Conservation (phyloP, 2,329 filamentous ascomycete species). For the Xylaria digitata region DNA sequence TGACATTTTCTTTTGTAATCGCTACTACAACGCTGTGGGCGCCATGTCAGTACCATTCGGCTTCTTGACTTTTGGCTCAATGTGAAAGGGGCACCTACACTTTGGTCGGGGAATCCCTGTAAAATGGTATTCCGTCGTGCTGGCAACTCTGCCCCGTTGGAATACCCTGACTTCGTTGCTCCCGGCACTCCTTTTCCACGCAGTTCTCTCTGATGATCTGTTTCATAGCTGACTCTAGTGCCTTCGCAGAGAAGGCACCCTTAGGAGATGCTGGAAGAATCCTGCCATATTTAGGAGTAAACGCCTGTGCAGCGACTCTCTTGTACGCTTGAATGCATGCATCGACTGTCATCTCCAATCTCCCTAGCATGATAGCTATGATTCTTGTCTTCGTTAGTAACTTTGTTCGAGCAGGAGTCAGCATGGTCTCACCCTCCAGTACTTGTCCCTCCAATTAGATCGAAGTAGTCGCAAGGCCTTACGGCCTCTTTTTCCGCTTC, state of each 20-base stretch:
- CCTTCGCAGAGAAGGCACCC: conserved; percentile 9
- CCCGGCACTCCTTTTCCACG: neutral
- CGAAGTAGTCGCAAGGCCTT: conserved; percentile 8
- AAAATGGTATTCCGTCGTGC: conserved; percentile 4
- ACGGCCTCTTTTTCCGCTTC: neutral
- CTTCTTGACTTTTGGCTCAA: no score
- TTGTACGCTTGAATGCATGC: conserved; percentile 19
- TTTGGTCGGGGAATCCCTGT: neutral
- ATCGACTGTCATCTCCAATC: conserved; percentile 15
- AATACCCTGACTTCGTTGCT: conserved; percentile 6
- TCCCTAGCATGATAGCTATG: conserved; percentile 12
- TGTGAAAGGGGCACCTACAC: neutral
- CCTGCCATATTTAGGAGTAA: neutral
- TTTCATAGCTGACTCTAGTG: conserved; percentile 6
- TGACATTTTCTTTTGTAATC: neutral
- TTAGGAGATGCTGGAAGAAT: neutral
- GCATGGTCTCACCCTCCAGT: conserved; percentile 5
- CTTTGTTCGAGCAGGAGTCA: no score
- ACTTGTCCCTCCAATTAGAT: conserved; percentile 20
- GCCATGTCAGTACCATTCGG: neutral
- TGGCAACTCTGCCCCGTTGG: neutral
- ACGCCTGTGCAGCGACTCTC: conserved; percentile 7
- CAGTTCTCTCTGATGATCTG: conserved; percentile 4
- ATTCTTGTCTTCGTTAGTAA: neutral
- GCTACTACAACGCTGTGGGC: neutral